A percentile compares a stretch with the other conserved stretches of the same genome.
phyloP scores from a whole-genome alignment of 106 monocot genomes.

The Acorus calamus region DNA sequence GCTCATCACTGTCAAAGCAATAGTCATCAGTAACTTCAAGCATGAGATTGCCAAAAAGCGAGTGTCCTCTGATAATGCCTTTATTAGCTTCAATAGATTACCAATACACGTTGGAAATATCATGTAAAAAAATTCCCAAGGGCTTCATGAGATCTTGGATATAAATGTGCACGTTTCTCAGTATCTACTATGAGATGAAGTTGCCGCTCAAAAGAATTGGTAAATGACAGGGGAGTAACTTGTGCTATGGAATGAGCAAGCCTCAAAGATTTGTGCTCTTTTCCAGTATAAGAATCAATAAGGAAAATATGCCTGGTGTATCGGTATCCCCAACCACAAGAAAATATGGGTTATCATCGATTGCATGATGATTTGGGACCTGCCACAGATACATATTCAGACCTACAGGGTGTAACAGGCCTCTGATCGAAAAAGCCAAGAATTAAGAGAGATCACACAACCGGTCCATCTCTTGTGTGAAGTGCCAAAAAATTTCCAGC shows the following conservation, averaged over 20 bases:
- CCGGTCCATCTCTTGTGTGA: slow-evolving; percentile 93
- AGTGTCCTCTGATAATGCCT: slow-evolving; percentile 55
- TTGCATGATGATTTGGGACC: slow-evolving; percentile 84
- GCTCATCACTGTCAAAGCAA: slow-evolving; percentile 57
- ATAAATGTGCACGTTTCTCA: slow-evolving; percentile 63
- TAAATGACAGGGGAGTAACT: slow-evolving; percentile 66
- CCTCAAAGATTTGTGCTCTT: slow-evolving; percentile 34
- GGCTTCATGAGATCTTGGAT: slow-evolving; percentile 67
- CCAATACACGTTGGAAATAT: slow-evolving; percentile 59
- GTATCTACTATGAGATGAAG: slow-evolving; percentile 87
- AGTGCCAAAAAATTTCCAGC: slow-evolving; percentile 85
- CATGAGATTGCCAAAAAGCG: slow-evolving; percentile 40
- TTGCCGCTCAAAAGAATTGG: slow-evolving; percentile 62
- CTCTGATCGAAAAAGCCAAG: slow-evolving; percentile 35
- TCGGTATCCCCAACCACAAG: slow-evolving; percentile 69
- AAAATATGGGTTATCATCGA: slow-evolving; percentile 85
- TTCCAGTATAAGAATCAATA: slow-evolving; percentile 93
- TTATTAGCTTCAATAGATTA: slow-evolving; percentile 47
- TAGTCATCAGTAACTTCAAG: slow-evolving; percentile 45
- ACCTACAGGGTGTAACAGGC: slow-evolving; percentile 36
- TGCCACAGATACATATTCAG: slow-evolving; percentile 76
- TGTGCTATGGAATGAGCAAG: slow-evolving; percentile 58
- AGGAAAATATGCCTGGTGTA: slow-evolving; percentile 42
- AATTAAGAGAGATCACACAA: slow-evolving; percentile 76
- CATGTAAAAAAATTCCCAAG: slow-evolving; percentile 32